Percentiles rank a stretch among this genome's conserved stretches.
Evolutionary conservation across 2,329 filamentous ascomycete species (phyloP).

Genomic region (Aspergillus sergii): DNA sequence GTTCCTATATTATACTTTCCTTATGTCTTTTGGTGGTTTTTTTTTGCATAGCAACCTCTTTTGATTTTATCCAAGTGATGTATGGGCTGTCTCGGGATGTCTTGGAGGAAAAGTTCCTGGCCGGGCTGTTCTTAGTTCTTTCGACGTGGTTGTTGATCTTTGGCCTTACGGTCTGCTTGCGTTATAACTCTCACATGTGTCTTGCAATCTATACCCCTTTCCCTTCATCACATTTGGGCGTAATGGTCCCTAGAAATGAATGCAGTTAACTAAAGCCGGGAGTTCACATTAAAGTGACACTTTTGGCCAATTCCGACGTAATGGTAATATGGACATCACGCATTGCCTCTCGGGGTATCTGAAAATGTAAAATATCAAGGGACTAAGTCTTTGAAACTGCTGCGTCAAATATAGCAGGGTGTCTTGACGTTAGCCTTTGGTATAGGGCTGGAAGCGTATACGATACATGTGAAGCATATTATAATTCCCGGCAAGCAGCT

Average conservation of each 20-base stretch:
- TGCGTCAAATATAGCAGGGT: neutral
- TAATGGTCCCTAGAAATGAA: neutral
- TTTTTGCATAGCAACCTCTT: conserved; percentile 6
- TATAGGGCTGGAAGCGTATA: neutral
- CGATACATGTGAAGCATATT: conserved; percentile 3
- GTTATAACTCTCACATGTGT: neutral
- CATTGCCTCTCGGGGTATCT: neutral
- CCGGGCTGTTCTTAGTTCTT: conserved; percentile 1
- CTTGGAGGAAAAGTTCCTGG: conserved; percentile 7
- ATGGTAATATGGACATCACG: neutral
- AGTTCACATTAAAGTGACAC: neutral
- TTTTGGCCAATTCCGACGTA: neutral
- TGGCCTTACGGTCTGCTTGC: neutral
- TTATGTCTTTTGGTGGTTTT: neutral
- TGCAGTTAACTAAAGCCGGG: neutral
- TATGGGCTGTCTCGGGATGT: conserved; percentile 1
- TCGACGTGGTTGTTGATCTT: neutral
- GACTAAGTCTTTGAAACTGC: neutral
- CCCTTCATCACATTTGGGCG: neutral
- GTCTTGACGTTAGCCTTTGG: neutral
- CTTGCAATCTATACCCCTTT: conserved; percentile 8
- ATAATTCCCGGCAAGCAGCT: neutral
- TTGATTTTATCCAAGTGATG: neutral
- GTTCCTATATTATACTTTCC: neutral
- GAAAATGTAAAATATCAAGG: neutral